Conservation (phyloP, 2,329 filamentous ascomycete genomes). For the Chaetomiaceae sp. region DNA sequence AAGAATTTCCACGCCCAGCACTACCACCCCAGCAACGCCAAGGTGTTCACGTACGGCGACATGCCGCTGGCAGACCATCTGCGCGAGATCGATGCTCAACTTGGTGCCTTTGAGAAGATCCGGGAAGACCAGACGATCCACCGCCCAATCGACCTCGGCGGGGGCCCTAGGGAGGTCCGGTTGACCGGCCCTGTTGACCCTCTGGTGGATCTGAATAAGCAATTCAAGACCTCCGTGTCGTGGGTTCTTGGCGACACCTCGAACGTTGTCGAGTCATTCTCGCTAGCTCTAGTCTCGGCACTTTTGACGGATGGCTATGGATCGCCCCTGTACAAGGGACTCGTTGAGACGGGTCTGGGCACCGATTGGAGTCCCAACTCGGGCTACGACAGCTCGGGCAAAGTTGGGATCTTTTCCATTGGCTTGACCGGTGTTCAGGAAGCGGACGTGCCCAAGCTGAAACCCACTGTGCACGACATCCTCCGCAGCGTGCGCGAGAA, state of each 20-base stretch:
- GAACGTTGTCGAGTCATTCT: constrained; percentile 83
- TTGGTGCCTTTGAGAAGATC: constrained; percentile 68
- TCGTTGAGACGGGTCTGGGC: constrained; percentile 85
- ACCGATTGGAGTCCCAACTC: constrained; percentile 94
- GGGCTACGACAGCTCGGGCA: constrained; percentile 76
- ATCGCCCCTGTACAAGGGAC: constrained; percentile 80
- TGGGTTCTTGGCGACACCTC: constrained; percentile 84
- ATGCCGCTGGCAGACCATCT: constrained; percentile 81
- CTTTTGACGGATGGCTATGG: constrained; percentile 91
- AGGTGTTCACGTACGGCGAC: constrained; percentile 91
- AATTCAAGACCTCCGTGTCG: constrained; percentile 88
- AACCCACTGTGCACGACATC: constrained; percentile 65
- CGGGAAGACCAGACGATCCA: constrained; percentile 67
- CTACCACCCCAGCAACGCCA: constrained; percentile 96
- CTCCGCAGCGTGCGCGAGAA: constrained; percentile 62
- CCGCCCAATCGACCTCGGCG: constrained; percentile 62
- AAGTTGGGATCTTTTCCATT: constrained; percentile 77
- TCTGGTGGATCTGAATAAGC: constrained; percentile 75
- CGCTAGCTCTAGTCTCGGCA: constrained; percentile 72
- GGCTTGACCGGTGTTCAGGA: constrained; percentile 86
- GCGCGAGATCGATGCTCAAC: constrained; percentile 66
- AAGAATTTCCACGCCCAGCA: constrained; percentile 84
- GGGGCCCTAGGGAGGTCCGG: constrained; percentile 61
- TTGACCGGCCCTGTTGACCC: constrained; percentile 80
- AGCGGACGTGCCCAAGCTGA: constrained; percentile 70